Evolutionary conservation across 495 filamentous ascomycete genomes (phyloP).

Genomic region (Penicillium pancosmium): DNA sequence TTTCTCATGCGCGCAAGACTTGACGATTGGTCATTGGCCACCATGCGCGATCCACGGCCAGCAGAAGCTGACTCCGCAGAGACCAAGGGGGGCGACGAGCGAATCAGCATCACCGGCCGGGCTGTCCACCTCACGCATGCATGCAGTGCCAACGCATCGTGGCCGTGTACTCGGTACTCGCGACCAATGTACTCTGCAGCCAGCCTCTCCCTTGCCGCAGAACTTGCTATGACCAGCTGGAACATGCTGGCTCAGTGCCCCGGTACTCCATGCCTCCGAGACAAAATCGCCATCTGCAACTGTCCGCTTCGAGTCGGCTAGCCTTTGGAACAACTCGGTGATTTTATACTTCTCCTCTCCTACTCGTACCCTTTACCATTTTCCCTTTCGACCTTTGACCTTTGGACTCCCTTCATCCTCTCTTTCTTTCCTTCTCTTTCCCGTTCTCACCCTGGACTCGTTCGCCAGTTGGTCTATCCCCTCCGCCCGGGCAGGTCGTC

Average conservation of each 20-base stretch:
- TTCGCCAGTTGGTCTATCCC: constrained; percentile 5
- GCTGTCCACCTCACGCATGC: constrained; percentile 38
- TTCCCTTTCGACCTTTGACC: constrained; percentile 1
- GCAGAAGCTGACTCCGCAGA: constrained; percentile 26
- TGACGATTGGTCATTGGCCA: constrained; percentile 13
- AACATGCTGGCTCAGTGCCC: constrained; percentile 2
- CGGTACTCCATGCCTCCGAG: constrained; percentile 19
- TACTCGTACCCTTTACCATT: neutral
- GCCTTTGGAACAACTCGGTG: neutral
- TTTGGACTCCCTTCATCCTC: neutral
- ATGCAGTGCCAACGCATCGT: constrained; percentile 38
- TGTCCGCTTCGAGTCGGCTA: constrained; percentile 26
- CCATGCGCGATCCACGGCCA: constrained; percentile 9
- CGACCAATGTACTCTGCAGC: constrained; percentile 15
- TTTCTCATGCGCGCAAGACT: neutral
- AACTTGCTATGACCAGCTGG: neutral
- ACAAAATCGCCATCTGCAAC: constrained; percentile 23
- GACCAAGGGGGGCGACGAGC: constrained; percentile 29
- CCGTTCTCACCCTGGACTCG: constrained; percentile 26
- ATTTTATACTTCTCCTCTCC: constrained; percentile 11
- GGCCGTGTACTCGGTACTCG: constrained; percentile 21
- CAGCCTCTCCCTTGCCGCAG: constrained; percentile 15
- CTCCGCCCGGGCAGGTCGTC: constrained; percentile 21
- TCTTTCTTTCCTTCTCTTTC: constrained; percentile 1
- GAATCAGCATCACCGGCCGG: constrained; percentile 29